Percentiles rank a stretch among this genome's conserved stretches.
Evolutionary conservation across 2,329 filamentous ascomycete genomes (phyloP).

Genomic region (Trematosphaeria pertusa): DNA sequence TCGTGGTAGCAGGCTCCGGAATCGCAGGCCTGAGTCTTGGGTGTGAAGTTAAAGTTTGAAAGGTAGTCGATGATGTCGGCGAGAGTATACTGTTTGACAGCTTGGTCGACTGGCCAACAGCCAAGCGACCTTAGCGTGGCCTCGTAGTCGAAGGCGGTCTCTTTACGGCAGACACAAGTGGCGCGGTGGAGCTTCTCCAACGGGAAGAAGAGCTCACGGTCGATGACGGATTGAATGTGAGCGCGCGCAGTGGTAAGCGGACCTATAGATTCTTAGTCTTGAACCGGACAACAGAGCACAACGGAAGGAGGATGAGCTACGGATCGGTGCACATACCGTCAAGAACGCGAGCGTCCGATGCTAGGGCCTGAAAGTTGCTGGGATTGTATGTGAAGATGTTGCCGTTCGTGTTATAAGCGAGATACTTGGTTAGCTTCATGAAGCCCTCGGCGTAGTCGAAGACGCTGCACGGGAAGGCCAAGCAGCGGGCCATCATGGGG

Average conservation of each 20-base stretch:
- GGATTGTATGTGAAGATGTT: slow-evolving; percentile 17
- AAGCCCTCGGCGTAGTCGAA: slow-evolving; percentile 27
- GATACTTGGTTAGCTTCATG: slow-evolving; percentile 27
- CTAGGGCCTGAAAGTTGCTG: slow-evolving; percentile 13
- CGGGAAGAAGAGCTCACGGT: slow-evolving; percentile 16
- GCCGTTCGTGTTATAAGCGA: slow-evolving; percentile 21
- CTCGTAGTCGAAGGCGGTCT: slow-evolving; percentile 25
- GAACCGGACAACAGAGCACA: no score
- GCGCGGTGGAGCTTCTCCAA: slow-evolving; percentile 19
- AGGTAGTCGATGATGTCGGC: slow-evolving; percentile 18
- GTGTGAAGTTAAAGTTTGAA: slow-evolving; percentile 17
- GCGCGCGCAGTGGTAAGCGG: slow-evolving; percentile 19
- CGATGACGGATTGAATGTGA: slow-evolving; percentile 17
- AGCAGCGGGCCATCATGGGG: slow-evolving; percentile 15
- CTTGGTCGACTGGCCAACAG: slow-evolving; percentile 21
- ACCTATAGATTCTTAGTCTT: slow-evolving; percentile 9
- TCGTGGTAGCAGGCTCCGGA: slow-evolving; percentile 18
- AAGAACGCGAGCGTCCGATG: slow-evolving; percentile 15
- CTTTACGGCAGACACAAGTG: slow-evolving; percentile 22
- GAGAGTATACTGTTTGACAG: slow-evolving; percentile 13
- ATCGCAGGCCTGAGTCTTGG: slow-evolving; percentile 11
- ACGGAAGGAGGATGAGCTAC: no score
- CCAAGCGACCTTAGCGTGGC: slow-evolving; percentile 14
- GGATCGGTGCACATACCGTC: slow-evolving; percentile 13
- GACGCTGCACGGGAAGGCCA: slow-evolving; percentile 20